phyloP scores from a whole-genome alignment of 306 rosid species.

The Castanopsis chinensis region DNA sequence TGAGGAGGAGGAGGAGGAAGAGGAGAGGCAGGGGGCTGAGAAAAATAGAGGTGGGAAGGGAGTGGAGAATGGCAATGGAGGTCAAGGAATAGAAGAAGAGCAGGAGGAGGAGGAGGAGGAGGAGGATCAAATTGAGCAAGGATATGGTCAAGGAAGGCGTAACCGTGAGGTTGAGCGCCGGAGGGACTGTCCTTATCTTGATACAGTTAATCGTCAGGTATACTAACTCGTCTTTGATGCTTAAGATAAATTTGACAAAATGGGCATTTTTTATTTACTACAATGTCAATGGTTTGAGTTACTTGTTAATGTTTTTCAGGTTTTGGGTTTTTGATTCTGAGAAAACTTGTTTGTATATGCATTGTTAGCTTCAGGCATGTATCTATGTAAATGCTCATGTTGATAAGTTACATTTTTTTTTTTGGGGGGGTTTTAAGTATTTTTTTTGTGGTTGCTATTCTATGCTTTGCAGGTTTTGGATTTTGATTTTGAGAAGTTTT shows the following conservation, averaged over 20 bases:
- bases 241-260: neutral
- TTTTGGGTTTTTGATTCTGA: slow-evolving; percentile 92
- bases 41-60: slow-evolving; percentile 2
- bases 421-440: neutral
- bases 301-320: slow-evolving; percentile 41
- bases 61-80: slow-evolving; percentile 34
- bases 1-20: slow-evolving; percentile 32
- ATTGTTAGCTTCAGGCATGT: slow-evolving; percentile 23
- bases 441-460: neutral
- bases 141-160: slow-evolving; percentile 38
- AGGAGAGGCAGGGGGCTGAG: neutral
- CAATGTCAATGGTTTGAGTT: neutral
- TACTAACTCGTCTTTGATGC: neutral
- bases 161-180: slow-evolving; percentile 79
- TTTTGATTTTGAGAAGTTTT: slow-evolving; percentile 94
- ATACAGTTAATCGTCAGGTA: slow-evolving; percentile 98
- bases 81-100: slow-evolving; percentile 28
- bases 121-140: slow-evolving; percentile 42
- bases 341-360: slow-evolving; percentile 82
- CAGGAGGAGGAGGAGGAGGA: slow-evolving; percentile 52
- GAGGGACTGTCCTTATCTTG: slow-evolving; percentile 95
- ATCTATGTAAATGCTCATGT: neutral
- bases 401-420: neutral
- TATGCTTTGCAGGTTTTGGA: slow-evolving; percentile 76
- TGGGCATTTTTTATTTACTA: no score